Evolutionary conservation across 495 filamentous ascomycete genomes (phyloP).

Genomic region (Darksidea phi): DNA sequence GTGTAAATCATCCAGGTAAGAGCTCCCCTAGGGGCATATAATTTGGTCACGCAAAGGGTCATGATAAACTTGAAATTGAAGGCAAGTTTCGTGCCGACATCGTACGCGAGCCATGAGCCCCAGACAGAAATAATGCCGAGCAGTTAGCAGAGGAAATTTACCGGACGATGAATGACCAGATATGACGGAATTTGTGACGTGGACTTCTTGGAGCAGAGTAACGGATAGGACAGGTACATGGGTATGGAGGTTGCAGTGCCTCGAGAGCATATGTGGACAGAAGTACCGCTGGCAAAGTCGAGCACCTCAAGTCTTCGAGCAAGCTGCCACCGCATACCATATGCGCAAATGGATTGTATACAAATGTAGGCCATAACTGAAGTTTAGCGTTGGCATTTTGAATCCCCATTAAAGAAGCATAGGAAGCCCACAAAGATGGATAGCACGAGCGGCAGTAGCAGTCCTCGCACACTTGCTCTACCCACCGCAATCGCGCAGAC

Average conservation of each 20-base stretch:
- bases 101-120: constrained; percentile 41
- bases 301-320: constrained; percentile 43
- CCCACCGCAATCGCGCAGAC: constrained; percentile 39
- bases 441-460: constrained; percentile 30
- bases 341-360: constrained; percentile 49
- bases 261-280: constrained; percentile 52
- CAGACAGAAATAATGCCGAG: constrained; percentile 39
- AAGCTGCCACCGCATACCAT: constrained; percentile 51
- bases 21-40: constrained; percentile 50
- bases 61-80: constrained; percentile 51
- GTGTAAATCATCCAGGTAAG: constrained; percentile 52
- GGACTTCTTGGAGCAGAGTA: constrained; percentile 46
- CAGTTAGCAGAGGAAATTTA: constrained; percentile 49
- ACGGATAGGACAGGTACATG: constrained; percentile 48
- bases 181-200: constrained; percentile 45
- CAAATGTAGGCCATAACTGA: constrained; percentile 50
- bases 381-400: not conserved
- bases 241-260: constrained; percentile 47
- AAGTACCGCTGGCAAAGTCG: constrained; percentile 51
- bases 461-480: constrained; percentile 33
- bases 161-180: constrained; percentile 49
- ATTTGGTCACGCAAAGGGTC: constrained; percentile 52
- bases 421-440: constrained; percentile 35
- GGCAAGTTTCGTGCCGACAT: constrained; percentile 50
- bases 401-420: too few relatives aligned